Conservation (phyloP, 257 asterid genomes). For the Datura wrightii region DNA sequence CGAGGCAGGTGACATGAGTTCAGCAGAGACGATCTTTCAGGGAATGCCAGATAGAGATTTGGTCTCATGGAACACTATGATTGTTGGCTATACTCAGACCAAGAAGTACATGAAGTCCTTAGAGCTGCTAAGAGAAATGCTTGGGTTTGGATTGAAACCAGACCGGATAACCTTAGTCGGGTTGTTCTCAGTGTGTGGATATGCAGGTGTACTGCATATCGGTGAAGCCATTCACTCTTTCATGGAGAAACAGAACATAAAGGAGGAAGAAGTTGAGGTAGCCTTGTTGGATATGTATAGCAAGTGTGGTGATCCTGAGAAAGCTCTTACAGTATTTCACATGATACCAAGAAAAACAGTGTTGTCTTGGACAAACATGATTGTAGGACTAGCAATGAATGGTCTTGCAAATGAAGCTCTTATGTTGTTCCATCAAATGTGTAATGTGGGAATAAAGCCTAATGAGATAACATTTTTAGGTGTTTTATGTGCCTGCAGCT, state of each 20-base stretch:
- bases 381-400: slow-evolving; percentile 67
- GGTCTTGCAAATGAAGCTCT: slow-evolving; percentile 58
- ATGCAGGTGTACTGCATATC: slow-evolving; percentile 61
- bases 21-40: slow-evolving; percentile 31
- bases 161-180: slow-evolving; percentile 63
- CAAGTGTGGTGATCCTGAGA: slow-evolving; percentile 67
- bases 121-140: slow-evolving; percentile 27
- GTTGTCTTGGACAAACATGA: slow-evolving; percentile 77
- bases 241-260: slow-evolving; percentile 51
- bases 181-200: slow-evolving; percentile 70
- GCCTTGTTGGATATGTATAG: slow-evolving; percentile 77
- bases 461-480: slow-evolving; percentile 70
- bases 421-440: slow-evolving; percentile 53
- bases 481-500: slow-evolving; percentile 79
- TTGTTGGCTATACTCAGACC: slow-evolving; percentile 33
- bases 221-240: slow-evolving; percentile 67
- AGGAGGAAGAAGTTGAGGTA: slow-evolving; percentile 52
- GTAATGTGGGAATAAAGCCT: slow-evolving; percentile 55
- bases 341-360: slow-evolving; percentile 48
- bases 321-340: slow-evolving; percentile 59
- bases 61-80: slow-evolving; percentile 37
- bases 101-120: slow-evolving; percentile 29
- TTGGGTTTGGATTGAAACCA: slow-evolving; percentile 51
- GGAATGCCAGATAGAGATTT: slow-evolving; percentile 34
- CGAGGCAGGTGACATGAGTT: slow-evolving; percentile 41